Percentiles rank a stretch among this genome's conserved stretches.
These are phyloP conservation scores for Gnetum montanum DNA, from an alignment of 75 land plant species.

Conservation along the genomic window DNA sequence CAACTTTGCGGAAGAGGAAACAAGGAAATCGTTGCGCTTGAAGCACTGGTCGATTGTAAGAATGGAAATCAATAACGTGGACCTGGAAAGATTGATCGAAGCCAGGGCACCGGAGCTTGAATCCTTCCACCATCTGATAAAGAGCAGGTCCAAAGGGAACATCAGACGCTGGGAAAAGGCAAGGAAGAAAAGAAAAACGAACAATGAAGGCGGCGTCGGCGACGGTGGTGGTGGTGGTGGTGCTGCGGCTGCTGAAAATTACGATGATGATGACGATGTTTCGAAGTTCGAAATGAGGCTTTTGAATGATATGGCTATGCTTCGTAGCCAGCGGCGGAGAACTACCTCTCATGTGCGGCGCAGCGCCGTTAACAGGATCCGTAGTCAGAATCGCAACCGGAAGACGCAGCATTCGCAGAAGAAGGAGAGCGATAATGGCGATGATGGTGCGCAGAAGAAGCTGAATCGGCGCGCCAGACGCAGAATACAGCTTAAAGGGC, in stretches of 20 bases:
- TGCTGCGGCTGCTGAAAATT: constrained; percentile 15
- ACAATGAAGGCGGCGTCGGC: too few species aligned
- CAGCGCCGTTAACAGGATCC: constrained; percentile 10
- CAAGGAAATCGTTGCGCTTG: constrained; percentile 11
- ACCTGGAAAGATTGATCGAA: constrained; percentile 54
- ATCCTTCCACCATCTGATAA: constrained; percentile 34
- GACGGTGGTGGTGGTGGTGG: neutral
- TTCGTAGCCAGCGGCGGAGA: constrained; percentile 34
- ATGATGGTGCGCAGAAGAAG: constrained; percentile 6
- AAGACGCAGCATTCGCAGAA: constrained; percentile 3
- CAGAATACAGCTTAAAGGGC: constrained; percentile 49
- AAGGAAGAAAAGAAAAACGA: neutral
- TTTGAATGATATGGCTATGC: constrained; percentile 20
- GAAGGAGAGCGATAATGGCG: neutral
- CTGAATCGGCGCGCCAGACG: constrained; percentile 45
- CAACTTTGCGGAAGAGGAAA: neutral
- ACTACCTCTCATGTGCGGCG: too few species aligned
- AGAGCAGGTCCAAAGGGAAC: too few species aligned
- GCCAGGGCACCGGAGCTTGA: constrained; percentile 60
- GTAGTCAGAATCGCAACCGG: constrained; percentile 10
- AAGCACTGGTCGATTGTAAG: constrained; percentile 24
- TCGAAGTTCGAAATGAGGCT: constrained; percentile 1
- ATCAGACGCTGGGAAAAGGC: neutral
- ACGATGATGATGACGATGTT: constrained; percentile 22
- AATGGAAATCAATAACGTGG: constrained; percentile 47